Conservation (phyloP, 768 basidiomycete genomes). For the Lentinus brumalis region DNA sequence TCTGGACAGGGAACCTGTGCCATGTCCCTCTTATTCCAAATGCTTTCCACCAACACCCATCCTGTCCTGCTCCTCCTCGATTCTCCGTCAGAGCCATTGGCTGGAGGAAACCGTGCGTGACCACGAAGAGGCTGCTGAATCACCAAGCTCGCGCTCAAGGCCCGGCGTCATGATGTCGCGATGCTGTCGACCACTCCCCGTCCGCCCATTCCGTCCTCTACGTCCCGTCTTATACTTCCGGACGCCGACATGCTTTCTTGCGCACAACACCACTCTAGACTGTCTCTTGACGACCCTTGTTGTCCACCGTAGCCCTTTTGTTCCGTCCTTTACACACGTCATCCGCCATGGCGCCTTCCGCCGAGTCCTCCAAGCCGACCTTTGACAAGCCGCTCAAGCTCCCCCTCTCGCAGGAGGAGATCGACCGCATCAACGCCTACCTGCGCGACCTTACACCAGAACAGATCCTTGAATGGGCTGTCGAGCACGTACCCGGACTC, state of each 20-base stretch:
- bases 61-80: not conserved
- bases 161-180: constrained; percentile 16
- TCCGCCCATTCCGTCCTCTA: constrained; percentile 15
- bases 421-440: constrained; percentile 71
- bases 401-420: constrained; percentile 59
- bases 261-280: not conserved
- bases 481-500: constrained; percentile 75
- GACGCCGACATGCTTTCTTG: constrained; percentile 14
- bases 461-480: constrained; percentile 84
- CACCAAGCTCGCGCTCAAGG: constrained; percentile 3
- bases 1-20: constrained; percentile 8
- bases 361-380: constrained; percentile 20
- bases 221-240: constrained; percentile 7
- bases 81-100: constrained; percentile 1
- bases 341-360: not conserved
- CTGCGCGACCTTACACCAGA: constrained; percentile 75
- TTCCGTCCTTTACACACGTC: constrained; percentile 3
- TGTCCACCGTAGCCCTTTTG: not conserved
- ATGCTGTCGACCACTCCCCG: constrained; percentile 21
- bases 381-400: constrained; percentile 51
- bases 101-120: constrained; percentile 9
- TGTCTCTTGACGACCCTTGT: too few relatives aligned
- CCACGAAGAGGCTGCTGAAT: constrained; percentile 18
- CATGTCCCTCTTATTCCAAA: constrained; percentile 16
- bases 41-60: not conserved